phyloP scores from a whole-genome alignment of 2,329 filamentous ascomycete genomes.

The Trichoderma oligosporum region DNA sequence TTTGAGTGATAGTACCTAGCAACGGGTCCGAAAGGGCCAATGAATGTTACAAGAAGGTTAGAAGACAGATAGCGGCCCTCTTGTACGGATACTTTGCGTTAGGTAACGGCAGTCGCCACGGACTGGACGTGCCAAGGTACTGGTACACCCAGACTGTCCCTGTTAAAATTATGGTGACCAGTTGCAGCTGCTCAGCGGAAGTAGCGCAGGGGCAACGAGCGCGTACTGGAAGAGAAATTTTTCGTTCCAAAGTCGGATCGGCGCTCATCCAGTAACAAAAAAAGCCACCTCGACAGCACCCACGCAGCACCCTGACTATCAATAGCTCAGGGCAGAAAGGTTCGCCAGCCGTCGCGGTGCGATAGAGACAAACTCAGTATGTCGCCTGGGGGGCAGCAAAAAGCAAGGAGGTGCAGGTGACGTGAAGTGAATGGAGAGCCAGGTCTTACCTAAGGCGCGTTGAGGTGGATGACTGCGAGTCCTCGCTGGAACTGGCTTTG shows the following conservation, averaged over 20 bases:
- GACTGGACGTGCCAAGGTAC: constrained; percentile 1
- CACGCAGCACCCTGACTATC: constrained; percentile 16
- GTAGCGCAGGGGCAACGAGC: constrained; percentile 20
- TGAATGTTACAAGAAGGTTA: constrained; percentile 12
- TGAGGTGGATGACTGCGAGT: constrained; percentile 30
- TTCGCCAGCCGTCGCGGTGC: constrained; percentile 19
- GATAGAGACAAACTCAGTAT: constrained; percentile 14
- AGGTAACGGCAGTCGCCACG: background rate
- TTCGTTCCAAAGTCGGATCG: constrained; percentile 28
- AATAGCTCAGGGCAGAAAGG: constrained; percentile 6
- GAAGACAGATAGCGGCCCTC: background rate
- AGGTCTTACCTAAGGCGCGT: constrained; percentile 35
- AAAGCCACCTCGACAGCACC: constrained; percentile 13
- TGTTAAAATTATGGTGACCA: constrained; percentile 2
- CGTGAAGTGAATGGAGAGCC: constrained; percentile 26
- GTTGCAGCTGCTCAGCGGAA: background rate
- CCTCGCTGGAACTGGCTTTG: too few relatives aligned
- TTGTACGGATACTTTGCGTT: constrained; percentile 12
- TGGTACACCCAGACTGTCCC: background rate
- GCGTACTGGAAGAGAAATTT: constrained; percentile 31
- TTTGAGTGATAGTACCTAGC: constrained; percentile 6
- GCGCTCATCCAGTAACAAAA: constrained; percentile 16
- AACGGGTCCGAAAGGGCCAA: constrained; percentile 11
- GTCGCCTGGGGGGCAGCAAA: constrained; percentile 20
- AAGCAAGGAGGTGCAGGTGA: constrained; percentile 24